Evolutionary conservation across 345 rosid species (phyloP), one percentile per base, ranked within the genome.

Genomic region (Boechera divaricarpa): DNA sequence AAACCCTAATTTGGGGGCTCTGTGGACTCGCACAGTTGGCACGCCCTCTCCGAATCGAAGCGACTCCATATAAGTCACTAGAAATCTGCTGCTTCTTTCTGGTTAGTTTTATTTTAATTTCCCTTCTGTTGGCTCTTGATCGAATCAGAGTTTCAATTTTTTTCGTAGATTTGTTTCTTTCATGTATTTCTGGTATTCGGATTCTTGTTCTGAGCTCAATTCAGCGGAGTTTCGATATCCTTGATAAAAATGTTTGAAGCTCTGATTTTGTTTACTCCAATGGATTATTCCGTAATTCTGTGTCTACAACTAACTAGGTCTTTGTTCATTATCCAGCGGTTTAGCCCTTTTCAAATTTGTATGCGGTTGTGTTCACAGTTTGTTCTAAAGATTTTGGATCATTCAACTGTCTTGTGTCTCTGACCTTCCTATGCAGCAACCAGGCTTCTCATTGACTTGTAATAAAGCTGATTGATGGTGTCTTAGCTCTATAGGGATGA

Each of bases 1-100:
- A 63, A 72, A 75, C 68, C 79, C 79, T 38, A 49, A 16, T 67
- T 13, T 75, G 26, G 51, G 31, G 24, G 63, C 8, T 66, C 24
- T 38, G 11, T 7, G 39, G 2, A 36, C 8, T 35, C 3, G 39
- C 39, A 2, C 9, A 35, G 38, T 2, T 7, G 1, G 41, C 41
- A 36, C 45, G 29, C 29, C 29, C 29, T 28, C 29, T 28, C 29
- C 2, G 29, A 28, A 28, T 28, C 29, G 29, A 28, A 28, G 29
- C 29, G 45, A 21, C 28, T 18, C 54, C 48, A 16, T 21, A 31
- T 16, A n/a, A 45, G 15, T 64, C 55, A 24, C 1, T 74, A 26
- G 66, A 45, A 21, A 31, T 75, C 73, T 66, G 58, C 73, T 66
- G 41, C 18, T 21, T 41, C 61, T 12, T 38, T 49, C 79, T 67